Evolutionary conservation across 2,329 filamentous ascomycete species (phyloP).

Genomic region (Aspergillus sp.): DNA sequence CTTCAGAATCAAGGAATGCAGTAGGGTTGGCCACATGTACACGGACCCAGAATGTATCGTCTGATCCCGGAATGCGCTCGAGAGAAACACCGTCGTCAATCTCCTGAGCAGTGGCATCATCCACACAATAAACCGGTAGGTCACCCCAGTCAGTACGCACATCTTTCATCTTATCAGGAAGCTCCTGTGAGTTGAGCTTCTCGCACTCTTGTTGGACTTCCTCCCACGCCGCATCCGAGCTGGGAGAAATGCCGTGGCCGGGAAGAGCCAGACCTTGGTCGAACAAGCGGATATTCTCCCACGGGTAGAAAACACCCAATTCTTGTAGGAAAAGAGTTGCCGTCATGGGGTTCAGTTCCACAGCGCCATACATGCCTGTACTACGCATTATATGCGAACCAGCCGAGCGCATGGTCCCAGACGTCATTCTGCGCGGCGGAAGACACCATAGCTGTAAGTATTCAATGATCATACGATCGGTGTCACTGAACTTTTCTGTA

Average conservation of each 20-base stretch:
- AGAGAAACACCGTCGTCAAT: constrained; percentile 66
- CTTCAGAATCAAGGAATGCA: constrained; percentile 57
- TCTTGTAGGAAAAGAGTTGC: constrained; percentile 60
- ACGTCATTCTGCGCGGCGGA: constrained; percentile 41
- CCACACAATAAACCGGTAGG: constrained; percentile 62
- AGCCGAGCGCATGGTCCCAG: constrained; percentile 49
- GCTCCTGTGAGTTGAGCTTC: constrained; percentile 24
- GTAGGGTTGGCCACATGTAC: constrained; percentile 66
- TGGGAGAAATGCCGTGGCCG: constrained; percentile 37
- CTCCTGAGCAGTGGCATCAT: constrained; percentile 55
- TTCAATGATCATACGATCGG: constrained; percentile 56
- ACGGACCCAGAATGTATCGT: constrained; percentile 59
- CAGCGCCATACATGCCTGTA: constrained; percentile 56
- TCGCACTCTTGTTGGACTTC: constrained; percentile 33
- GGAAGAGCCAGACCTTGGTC: constrained; percentile 57
- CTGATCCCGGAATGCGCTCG: constrained; percentile 48
- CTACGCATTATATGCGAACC: constrained; percentile 59
- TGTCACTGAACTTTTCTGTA: constrained; percentile 47
- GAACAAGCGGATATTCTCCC: constrained; percentile 56
- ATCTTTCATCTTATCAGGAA: constrained; percentile 58
- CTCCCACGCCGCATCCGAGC: constrained; percentile 33
- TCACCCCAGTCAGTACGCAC: constrained; percentile 60
- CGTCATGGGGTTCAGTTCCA: constrained; percentile 40
- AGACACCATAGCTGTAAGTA: constrained; percentile 57
- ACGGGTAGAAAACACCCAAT: constrained; percentile 61